A percentile compares a stretch with the other conserved stretches of the same genome.
Evolutionary conservation across 257 asterid species (phyloP).

Genomic region (Jaltomata sinuosa): DNA sequence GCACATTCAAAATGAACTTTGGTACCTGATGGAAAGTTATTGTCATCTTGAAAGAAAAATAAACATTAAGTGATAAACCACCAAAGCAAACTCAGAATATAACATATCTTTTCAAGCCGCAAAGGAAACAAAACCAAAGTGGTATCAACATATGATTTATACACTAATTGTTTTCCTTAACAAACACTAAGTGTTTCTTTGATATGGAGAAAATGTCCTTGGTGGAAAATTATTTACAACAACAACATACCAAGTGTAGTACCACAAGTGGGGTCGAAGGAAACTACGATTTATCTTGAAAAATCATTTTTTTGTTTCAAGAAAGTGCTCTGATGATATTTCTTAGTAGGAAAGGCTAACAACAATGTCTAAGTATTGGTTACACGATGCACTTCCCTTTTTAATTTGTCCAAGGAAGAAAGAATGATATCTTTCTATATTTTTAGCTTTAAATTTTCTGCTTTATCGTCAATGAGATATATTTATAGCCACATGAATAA

Average conservation of each 20-base stretch:
- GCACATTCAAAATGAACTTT: background rate
- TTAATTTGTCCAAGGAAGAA: too few relatives aligned
- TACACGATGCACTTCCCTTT: too few relatives aligned
- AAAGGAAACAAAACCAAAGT: background rate
- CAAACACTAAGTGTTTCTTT: background rate
- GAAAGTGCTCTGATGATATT: background rate
- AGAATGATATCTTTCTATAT: too few relatives aligned
- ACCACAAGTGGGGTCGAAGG: too few relatives aligned
- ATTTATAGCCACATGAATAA: too few relatives aligned
- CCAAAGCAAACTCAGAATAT: background rate
- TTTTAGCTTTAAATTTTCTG: too few relatives aligned
- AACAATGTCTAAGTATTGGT: background rate
- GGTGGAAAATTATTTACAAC: too few relatives aligned
- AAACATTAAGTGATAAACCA: background rate
- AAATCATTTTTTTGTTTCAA: too few relatives aligned
- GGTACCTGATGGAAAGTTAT: background rate
- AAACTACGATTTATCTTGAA: too few relatives aligned
- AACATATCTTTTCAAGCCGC: background rate
- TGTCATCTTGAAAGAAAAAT: background rate
- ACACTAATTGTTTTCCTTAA: background rate
- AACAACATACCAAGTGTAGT: too few relatives aligned
- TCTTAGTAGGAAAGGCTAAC: background rate
- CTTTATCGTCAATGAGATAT: too few relatives aligned
- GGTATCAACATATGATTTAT: background rate
- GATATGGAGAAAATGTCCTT: too few relatives aligned